phyloP scores from a whole-genome alignment of 352 stramenopile species.

The Pythium grandisporangium region DNA sequence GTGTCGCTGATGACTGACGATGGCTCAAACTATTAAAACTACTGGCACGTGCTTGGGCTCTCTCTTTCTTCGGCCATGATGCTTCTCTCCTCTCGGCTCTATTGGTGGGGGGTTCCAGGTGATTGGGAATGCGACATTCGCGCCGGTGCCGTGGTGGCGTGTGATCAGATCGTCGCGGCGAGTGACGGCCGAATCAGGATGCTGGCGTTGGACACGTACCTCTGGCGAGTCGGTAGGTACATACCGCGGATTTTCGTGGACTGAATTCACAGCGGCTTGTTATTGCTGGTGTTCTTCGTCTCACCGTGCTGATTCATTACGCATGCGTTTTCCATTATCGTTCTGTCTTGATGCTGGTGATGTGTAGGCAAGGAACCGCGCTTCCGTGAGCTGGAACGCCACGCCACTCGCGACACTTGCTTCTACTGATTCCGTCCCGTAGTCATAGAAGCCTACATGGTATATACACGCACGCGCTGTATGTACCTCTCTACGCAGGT shows the following conservation, averaged over 20 bases:
- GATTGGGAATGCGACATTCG: conserved; percentile 56
- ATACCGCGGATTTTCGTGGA: no score
- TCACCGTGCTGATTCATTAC: neutral
- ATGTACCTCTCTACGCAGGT: no score
- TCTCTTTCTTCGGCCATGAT: no score
- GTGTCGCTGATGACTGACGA: no score
- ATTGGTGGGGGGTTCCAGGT: neutral
- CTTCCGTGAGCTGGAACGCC: conserved; percentile 57
- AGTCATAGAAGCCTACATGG: no score
- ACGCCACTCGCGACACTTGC: conserved; percentile 42
- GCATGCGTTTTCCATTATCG: no score
- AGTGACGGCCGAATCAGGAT: conserved; percentile 34
- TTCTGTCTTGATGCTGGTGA: neutral
- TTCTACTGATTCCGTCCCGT: conserved; percentile 7
- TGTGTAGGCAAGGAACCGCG: conserved; percentile 49
- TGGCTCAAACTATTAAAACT: no score
- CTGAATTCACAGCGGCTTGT: no score
- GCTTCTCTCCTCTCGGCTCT: neutral
- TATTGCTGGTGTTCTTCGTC: neutral
- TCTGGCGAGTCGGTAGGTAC: conserved; percentile 52
- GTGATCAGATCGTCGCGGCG: conserved; percentile 48
- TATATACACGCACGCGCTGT: no score
- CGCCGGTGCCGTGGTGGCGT: conserved; percentile 52
- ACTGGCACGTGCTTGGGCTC: no score
- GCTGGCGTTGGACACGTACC: conserved; percentile 51